phyloP scores from a whole-genome alignment of 2,329 filamentous ascomycete species.

The Aspergillus aculeatus region DNA sequence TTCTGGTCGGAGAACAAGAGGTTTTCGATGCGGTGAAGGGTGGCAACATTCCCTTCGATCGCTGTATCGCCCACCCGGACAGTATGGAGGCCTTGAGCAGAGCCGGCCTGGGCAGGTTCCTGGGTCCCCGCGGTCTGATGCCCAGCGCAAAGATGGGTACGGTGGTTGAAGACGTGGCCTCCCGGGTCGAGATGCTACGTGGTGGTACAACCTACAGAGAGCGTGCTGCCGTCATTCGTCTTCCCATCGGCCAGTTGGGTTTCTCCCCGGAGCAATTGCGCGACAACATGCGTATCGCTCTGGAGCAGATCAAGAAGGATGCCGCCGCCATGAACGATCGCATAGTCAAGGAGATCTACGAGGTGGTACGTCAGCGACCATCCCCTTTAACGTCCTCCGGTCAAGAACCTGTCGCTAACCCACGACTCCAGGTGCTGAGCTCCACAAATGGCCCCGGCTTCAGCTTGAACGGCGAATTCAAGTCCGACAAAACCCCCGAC shows the following conservation, averaged over 20 bases:
- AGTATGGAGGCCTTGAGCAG: conserved; percentile 77
- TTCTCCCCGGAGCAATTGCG: conserved; percentile 85
- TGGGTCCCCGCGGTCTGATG: conserved; percentile 92
- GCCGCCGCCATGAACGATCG: conserved; percentile 64
- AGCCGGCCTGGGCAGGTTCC: conserved; percentile 72
- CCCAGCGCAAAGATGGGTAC: conserved; percentile 85
- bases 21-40: conserved; percentile 76
- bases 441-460: conserved; percentile 85
- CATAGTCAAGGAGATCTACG: conserved; percentile 70
- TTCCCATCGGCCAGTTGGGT: conserved; percentile 87
- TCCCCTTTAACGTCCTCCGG: background rate
- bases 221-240: conserved; percentile 74
- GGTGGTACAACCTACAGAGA: conserved; percentile 87
- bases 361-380: conserved; percentile 53
- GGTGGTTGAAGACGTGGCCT: conserved; percentile 74
- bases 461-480: conserved; percentile 78
- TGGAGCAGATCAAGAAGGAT: conserved; percentile 76
- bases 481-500: conserved; percentile 58
- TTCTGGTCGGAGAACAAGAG: conserved; percentile 78
- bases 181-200: conserved; percentile 75
- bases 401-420: conserved; percentile 22
- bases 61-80: conserved; percentile 79
- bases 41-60: conserved; percentile 81
- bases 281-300: conserved; percentile 76
- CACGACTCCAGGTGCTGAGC: conserved; percentile 70